Evolutionary conservation across 179 eudicot species (phyloP).

Genomic region (Silene noctiflora): DNA sequence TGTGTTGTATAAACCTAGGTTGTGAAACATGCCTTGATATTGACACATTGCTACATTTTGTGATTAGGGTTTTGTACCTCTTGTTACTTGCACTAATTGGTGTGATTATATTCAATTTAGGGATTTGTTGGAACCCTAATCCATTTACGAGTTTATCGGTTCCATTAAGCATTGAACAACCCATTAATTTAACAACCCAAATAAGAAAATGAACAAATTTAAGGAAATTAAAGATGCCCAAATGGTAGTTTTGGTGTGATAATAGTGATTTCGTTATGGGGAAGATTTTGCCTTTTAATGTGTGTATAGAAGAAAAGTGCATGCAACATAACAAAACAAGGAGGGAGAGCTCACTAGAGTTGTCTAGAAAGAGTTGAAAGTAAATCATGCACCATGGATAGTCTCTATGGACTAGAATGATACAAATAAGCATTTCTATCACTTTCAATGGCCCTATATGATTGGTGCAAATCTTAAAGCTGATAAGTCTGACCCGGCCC

Average conservation of each 20-base stretch:
- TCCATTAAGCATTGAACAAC: conserved; percentile 57
- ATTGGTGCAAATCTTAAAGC: too few relatives aligned
- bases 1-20: conserved; percentile 86
- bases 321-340: not conserved
- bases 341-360: not conserved
- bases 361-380: not conserved
- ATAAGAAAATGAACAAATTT: too few relatives aligned
- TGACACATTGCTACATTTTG: conserved; percentile 44
- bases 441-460: not conserved
- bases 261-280: too few relatives aligned
- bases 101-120: conserved; percentile 30
- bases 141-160: conserved; percentile 42
- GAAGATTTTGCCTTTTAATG: too few relatives aligned
- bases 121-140: conserved; percentile 36
- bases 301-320: not conserved
- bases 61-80: conserved; percentile 28
- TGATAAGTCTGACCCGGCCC: too few relatives aligned
- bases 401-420: conserved; percentile 29
- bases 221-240: not conserved
- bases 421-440: conserved; percentile 13
- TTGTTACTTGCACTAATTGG: conserved; percentile 7
- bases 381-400: conserved; percentile 21
- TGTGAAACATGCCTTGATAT: conserved; percentile 58
- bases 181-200: conserved; percentile 51
- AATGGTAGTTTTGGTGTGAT: not conserved